phyloP scores from a whole-genome alignment of 2,329 filamentous ascomycete genomes.

The Bimuria novae-zelandiae region DNA sequence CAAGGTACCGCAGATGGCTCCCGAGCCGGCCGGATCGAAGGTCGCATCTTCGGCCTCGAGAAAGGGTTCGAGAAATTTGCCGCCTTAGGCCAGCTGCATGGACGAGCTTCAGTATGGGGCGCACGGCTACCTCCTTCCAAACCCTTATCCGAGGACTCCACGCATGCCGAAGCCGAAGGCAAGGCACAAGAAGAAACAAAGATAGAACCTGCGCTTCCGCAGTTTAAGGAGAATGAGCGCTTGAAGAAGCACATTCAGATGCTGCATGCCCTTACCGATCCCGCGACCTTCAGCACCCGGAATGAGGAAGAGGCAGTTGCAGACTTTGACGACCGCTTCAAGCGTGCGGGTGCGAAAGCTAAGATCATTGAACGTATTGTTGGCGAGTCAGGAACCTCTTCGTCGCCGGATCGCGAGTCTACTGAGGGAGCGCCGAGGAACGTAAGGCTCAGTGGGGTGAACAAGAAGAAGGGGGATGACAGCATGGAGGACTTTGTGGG shows the following conservation, averaged over 20 bases:
- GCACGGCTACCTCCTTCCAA: slow-evolving; percentile 61
- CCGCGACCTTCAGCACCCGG: slow-evolving; percentile 73
- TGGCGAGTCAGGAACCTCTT: slow-evolving; percentile 38
- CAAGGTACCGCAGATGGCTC: slow-evolving; percentile 77
- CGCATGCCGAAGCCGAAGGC: not conserved
- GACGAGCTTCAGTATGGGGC: slow-evolving; percentile 81
- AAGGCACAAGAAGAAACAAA: not conserved
- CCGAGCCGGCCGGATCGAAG: slow-evolving; percentile 80
- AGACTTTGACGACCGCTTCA: slow-evolving; percentile 87
- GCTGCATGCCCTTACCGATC: slow-evolving; percentile 78
- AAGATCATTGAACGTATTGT: slow-evolving; percentile 81
- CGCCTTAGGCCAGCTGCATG: slow-evolving; percentile 77
- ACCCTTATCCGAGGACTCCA: not conserved
- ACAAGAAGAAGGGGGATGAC: slow-evolving; percentile 28
- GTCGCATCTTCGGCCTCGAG: slow-evolving; percentile 85
- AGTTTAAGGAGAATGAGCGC: not conserved
- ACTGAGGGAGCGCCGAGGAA: slow-evolving; percentile 39
- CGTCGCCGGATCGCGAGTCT: slow-evolving; percentile 9
- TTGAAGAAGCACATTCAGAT: slow-evolving; percentile 77
- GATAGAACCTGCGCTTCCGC: not conserved
- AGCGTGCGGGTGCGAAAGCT: slow-evolving; percentile 79
- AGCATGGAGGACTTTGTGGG: slow-evolving; percentile 43
- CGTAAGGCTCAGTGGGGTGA: not conserved
- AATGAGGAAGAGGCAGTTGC: slow-evolving; percentile 89
- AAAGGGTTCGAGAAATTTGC: slow-evolving; percentile 93